Conservation (phyloP, 73 alveolate genomes). For the Tetrahymena thermophila region DNA sequence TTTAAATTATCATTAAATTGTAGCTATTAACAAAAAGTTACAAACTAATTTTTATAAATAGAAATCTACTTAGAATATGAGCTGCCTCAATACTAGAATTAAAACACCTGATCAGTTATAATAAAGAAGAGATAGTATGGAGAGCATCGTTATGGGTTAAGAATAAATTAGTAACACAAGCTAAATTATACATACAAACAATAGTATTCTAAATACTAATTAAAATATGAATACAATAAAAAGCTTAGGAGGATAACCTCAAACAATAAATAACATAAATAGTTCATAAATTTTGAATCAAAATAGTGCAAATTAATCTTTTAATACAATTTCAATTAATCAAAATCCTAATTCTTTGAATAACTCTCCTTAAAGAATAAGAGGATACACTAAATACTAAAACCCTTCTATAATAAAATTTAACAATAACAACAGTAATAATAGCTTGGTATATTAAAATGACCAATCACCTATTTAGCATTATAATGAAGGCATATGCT, state of each 20-base stretch:
- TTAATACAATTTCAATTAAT: not conserved
- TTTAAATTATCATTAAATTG: too few relatives aligned
- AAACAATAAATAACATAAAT: not conserved
- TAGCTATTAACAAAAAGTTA: not conserved
- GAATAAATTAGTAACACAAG: not conserved
- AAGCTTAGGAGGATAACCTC: not conserved
- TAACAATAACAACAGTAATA: not conserved
- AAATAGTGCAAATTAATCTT: not conserved
- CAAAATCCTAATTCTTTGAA: not conserved
- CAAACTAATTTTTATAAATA: not conserved
- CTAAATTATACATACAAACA: not conserved
- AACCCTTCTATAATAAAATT: not conserved
- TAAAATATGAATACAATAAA: not conserved
- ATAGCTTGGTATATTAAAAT: not conserved
- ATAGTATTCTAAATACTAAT: not conserved
- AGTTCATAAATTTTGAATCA: not conserved
- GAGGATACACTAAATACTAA: not conserved
- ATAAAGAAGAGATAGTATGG: not conserved
- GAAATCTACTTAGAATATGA: not conserved
- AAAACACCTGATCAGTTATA: not conserved
- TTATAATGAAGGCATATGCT: not conserved
- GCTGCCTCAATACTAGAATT: not conserved
- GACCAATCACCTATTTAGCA: not conserved
- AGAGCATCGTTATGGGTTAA: not conserved
- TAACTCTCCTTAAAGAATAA: not conserved